Evolutionary conservation across 2,329 filamentous ascomycete species (phyloP).

Genomic region (Aspergillus ruber): DNA sequence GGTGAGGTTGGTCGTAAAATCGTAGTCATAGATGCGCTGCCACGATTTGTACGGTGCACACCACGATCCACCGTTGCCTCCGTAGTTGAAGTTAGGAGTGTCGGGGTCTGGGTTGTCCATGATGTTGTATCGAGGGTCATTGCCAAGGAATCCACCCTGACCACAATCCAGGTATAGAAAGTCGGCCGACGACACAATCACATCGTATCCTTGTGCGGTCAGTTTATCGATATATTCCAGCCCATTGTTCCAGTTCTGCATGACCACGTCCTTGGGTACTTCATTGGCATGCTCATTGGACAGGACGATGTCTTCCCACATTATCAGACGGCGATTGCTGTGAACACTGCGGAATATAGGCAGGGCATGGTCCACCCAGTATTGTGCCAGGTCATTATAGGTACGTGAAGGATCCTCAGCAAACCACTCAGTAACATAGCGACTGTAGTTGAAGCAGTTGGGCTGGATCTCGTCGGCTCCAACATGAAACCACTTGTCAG

Average conservation of each 20-base stretch:
- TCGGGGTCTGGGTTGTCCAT: slow-evolving; percentile 45
- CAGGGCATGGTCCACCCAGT: slow-evolving; percentile 49
- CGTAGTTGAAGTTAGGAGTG: slow-evolving; percentile 49
- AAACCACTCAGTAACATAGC: slow-evolving; percentile 45
- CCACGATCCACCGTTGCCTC: slow-evolving; percentile 50
- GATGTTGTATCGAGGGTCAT: slow-evolving; percentile 52
- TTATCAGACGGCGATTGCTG: slow-evolving; percentile 47
- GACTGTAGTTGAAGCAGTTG: slow-evolving; percentile 54
- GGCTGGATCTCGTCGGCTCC: slow-evolving; percentile 51
- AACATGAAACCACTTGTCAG: slow-evolving; percentile 51
- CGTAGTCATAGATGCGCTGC: slow-evolving; percentile 56
- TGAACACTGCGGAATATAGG: slow-evolving; percentile 44
- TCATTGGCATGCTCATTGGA: slow-evolving; percentile 39
- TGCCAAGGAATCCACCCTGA: slow-evolving; percentile 48
- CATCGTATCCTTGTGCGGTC: slow-evolving; percentile 45
- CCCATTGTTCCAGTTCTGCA: slow-evolving; percentile 53
- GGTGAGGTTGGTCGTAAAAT: slow-evolving; percentile 48
- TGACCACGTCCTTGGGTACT: slow-evolving; percentile 46
- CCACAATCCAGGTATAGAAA: slow-evolving; percentile 55
- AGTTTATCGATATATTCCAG: slow-evolving; percentile 47
- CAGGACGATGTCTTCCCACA: slow-evolving; percentile 53
- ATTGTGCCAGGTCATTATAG: slow-evolving; percentile 48
- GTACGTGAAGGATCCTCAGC: slow-evolving; percentile 44
- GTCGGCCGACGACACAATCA: slow-evolving; percentile 51
- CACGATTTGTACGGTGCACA: slow-evolving; percentile 55